Evolutionary conservation across 441 rosid species (phyloP), one percentile per base, ranked within the genome.

Genomic region (Macaranga tanarius): DNA sequence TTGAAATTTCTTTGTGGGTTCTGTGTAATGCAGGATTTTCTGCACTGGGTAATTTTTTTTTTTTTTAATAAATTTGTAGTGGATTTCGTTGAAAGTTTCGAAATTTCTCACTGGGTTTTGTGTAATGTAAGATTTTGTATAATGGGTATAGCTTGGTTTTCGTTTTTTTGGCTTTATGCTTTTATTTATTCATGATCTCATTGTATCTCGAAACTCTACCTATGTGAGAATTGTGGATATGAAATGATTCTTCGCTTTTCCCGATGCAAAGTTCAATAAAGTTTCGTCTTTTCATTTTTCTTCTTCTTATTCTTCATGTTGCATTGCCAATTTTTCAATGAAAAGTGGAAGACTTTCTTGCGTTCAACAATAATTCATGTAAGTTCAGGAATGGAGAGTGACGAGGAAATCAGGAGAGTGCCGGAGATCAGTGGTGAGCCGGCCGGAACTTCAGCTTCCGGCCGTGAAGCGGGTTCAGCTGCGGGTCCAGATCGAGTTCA

Each of bases 341-440:
- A 11, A 5, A 23, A 54, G 20, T 1, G 25, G 20, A 20, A 42
- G 19, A 9, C 22, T 16, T 70, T 26, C 54, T 19, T 48, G 65
- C 16, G 20, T 51, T 68, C 2, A 8, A 19, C 22, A 9, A 56
- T 5, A 40, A 16, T 38, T 42, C 17, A 16, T 61, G 48, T 5
- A 9, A 48, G 48, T 73, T 23, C 47, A 95, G 99, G 96, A 19
- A 73, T 95, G 77, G 98, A 95, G 81, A 95, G 99, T 50, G 99
- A 95, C 51, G 98, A 95, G 78, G 99, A 95, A 90, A 91, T 91
- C 78, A 83, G 98, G 64, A 86, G 97, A 82, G 99, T 92, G 54
- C 98, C 99, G 55, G 97, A 92, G 80, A 79, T 95, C 71, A 86
- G 95, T 10, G 93, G 90, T 3, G 96, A 90, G 70, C 86, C 73